Evolutionary conservation across 129 eudicot species (phyloP).

Genomic region (Calendula officinalis): DNA sequence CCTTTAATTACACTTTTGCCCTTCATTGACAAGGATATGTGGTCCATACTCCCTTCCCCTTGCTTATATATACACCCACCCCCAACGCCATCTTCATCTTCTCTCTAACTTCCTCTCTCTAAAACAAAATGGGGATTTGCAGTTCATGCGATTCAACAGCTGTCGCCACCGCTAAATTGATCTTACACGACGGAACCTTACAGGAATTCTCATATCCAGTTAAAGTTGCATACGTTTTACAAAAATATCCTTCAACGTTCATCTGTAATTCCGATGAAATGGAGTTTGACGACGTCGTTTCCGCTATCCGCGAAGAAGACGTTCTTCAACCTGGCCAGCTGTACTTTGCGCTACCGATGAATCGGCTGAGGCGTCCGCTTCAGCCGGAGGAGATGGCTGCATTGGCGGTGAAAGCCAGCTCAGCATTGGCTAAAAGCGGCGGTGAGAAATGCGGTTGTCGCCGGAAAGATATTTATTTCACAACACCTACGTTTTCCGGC

Average conservation of each 20-base stretch:
- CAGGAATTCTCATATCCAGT: slow-evolving; percentile 74
- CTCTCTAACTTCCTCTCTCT: slow-evolving; percentile 7
- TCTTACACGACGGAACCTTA: slow-evolving; percentile 58
- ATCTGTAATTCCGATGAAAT: slow-evolving; percentile 84
- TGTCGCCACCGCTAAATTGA: slow-evolving; percentile 67
- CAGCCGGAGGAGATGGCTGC: slow-evolving; percentile 93
- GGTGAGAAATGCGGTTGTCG: slow-evolving; percentile 54
- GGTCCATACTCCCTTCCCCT: slow-evolving; percentile 1
- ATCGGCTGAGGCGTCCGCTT: slow-evolving; percentile 44
- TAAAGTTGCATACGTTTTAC: slow-evolving; percentile 53
- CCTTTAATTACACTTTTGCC: slow-evolving; percentile 15
- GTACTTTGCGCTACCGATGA: slow-evolving; percentile 65
- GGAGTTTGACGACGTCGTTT: slow-evolving; percentile 74
- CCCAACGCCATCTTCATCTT: background rate
- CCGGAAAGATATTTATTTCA: slow-evolving; percentile 11
- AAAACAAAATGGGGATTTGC: slow-evolving; percentile 63
- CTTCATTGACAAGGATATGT: slow-evolving; percentile 16
- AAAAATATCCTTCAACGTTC: slow-evolving; percentile 51
- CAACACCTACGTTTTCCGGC: slow-evolving; percentile 15
- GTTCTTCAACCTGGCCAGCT: slow-evolving; percentile 65
- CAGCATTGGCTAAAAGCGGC: slow-evolving; percentile 64
- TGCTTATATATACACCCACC: slow-evolving; percentile 19
- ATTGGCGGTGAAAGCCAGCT: slow-evolving; percentile 79
- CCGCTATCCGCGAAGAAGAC: slow-evolving; percentile 56
- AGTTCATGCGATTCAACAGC: slow-evolving; percentile 65